Percentiles rank a stretch among this genome's conserved stretches.
Evolutionary conservation across 148 eudicot species (phyloP).

Genomic region (Dysphania ambrosioides): DNA sequence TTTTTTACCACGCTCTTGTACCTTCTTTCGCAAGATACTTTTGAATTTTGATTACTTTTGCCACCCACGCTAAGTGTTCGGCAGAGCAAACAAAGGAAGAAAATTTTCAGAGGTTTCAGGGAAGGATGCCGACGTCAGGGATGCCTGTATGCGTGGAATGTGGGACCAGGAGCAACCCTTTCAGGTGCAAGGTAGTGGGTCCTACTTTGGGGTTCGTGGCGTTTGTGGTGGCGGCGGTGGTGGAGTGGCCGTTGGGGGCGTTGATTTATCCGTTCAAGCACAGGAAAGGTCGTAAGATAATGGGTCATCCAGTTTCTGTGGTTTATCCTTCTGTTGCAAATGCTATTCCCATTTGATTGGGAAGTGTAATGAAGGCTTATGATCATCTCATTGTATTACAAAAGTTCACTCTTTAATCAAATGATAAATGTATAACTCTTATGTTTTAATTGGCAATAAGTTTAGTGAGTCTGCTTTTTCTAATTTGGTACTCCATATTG

Average conservation of each 20-base stretch:
- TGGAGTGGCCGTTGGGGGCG: slow-evolving; percentile 87
- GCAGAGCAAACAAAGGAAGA: background rate
- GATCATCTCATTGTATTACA: no score
- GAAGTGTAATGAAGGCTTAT: background rate
- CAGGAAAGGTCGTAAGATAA: slow-evolving; percentile 63
- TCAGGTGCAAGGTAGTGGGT: slow-evolving; percentile 78
- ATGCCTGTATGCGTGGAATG: slow-evolving; percentile 69
- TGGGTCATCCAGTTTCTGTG: slow-evolving; percentile 70
- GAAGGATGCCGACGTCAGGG: slow-evolving; percentile 29
- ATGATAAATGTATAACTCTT: no score
- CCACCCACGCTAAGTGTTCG: slow-evolving; percentile 2
- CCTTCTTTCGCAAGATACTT: slow-evolving; percentile 8
- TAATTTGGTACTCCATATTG: no score
- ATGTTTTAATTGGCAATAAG: no score
- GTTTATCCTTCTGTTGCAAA: slow-evolving; percentile 56
- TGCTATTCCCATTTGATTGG: slow-evolving; percentile 54
- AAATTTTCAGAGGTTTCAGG: background rate
- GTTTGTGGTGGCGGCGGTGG: slow-evolving; percentile 60
- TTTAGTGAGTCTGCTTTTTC: no score
- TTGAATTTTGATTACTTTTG: background rate
- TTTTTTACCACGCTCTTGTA: slow-evolving; percentile 19
- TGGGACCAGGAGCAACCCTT: slow-evolving; percentile 61
- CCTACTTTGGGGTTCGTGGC: slow-evolving; percentile 79
- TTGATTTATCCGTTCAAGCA: slow-evolving; percentile 58
- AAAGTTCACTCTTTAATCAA: no score